A percentile compares a stretch with the other conserved stretches of the same genome.
Evolutionary conservation across 208 protist genomes (phyloP).

Genomic region (Crithidia mellificae): DNA sequence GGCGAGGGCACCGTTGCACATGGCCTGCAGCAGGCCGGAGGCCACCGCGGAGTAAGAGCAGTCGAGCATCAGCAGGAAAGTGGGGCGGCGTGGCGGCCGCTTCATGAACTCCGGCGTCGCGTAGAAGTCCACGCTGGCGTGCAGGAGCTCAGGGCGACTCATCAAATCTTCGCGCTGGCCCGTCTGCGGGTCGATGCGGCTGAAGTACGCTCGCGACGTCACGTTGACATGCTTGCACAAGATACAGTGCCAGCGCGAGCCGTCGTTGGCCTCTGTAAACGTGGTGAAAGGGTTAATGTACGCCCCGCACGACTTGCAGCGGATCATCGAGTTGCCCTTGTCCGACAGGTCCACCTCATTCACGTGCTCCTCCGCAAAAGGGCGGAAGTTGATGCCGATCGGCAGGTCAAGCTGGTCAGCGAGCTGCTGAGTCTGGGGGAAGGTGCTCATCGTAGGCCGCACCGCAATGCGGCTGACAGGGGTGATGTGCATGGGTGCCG

Average conservation of each 20-base stretch:
- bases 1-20: constrained; percentile 65
- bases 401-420: constrained; percentile 69
- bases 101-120: constrained; percentile 96
- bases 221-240: constrained; percentile 94
- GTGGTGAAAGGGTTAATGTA: constrained; percentile 98
- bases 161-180: constrained; percentile 81
- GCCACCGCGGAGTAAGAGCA: constrained; percentile 88
- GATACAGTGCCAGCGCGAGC: constrained; percentile 94
- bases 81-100: constrained; percentile 87
- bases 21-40: constrained; percentile 81
- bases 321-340: constrained; percentile 72
- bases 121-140: constrained; percentile 92
- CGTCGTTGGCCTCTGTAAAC: constrained; percentile 86
- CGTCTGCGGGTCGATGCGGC: constrained; percentile 78
- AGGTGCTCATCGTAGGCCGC: constrained; percentile 62
- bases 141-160: constrained; percentile 86
- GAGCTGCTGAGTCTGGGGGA: constrained; percentile 61
- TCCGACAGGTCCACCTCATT: constrained; percentile 71
- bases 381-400: constrained; percentile 73
- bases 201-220: constrained; percentile 62
- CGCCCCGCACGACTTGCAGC: constrained; percentile 87
- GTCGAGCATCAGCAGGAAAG: constrained; percentile 96
- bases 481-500: constrained; percentile 49
- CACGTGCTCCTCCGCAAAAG: constrained; percentile 65
- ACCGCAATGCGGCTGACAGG: constrained; percentile 50